Conservation (phyloP, 2,329 filamentous ascomycete species). For the Tolypocladium album region DNA sequence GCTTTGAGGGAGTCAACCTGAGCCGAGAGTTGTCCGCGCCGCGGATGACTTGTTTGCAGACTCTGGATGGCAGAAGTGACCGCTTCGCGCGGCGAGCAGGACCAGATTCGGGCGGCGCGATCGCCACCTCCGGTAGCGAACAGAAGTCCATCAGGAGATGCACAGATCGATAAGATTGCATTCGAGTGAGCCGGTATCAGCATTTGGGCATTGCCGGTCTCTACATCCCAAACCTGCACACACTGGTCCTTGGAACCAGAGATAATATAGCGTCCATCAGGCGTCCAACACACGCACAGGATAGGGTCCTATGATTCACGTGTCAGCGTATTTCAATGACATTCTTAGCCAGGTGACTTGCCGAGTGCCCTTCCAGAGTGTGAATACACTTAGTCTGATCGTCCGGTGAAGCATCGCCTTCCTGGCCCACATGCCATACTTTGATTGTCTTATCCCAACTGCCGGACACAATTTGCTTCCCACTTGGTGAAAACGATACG, state of each 20-base stretch:
- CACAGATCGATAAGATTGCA: not conserved
- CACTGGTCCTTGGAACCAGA: not conserved
- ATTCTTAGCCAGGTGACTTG: not conserved
- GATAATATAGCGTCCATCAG: not conserved
- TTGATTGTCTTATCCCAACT: not conserved
- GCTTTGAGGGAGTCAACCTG: conserved; percentile 9
- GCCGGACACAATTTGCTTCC: not conserved
- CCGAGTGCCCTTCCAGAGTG: not conserved
- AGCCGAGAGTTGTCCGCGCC: not conserved
- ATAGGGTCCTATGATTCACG: not conserved
- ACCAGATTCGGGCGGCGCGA: not conserved
- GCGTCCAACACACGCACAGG: not conserved
- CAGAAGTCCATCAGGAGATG: not conserved
- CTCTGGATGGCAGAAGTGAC: not conserved
- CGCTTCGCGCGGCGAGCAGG: not conserved
- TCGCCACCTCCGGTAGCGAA: not conserved
- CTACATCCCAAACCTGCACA: not conserved
- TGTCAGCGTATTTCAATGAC: not conserved
- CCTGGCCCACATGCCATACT: not conserved
- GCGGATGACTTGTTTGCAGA: not conserved
- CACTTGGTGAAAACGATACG: not conserved
- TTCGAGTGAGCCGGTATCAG: not conserved
- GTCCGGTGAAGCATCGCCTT: not conserved
- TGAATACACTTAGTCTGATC: not conserved
- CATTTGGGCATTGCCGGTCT: not conserved